Conservation (phyloP, 805 yeast species). For the Saturnispora halmiae region DNA sequence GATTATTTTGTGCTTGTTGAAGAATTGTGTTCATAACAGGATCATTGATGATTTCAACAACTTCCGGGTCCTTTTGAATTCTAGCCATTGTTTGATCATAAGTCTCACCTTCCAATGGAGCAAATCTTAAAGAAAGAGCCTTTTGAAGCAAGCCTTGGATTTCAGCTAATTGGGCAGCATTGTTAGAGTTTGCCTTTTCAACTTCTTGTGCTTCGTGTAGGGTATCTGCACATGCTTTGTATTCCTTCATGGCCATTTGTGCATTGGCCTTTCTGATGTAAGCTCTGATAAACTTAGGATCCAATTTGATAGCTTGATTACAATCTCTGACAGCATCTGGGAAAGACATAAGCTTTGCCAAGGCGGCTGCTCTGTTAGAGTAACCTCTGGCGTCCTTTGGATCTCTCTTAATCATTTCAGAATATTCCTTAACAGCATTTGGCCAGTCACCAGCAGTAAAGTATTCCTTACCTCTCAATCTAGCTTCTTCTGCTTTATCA, state of each 20-base stretch:
- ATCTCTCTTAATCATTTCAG: constrained; percentile 95
- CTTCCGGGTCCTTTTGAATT: constrained; percentile 88
- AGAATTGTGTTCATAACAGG: constrained; percentile 95
- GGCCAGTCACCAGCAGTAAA: constrained; percentile 96
- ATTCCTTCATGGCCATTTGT: constrained; percentile 83
- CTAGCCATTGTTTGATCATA: constrained; percentile 91
- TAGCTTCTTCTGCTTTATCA: constrained; percentile 90
- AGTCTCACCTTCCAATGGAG: constrained; percentile 77
- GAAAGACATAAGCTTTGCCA: constrained; percentile 89
- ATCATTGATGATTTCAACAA: constrained; percentile 78
- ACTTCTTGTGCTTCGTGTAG: constrained; percentile 67
- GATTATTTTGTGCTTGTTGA: constrained; percentile 88
- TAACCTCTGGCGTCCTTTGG: constrained; percentile 96
- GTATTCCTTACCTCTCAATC: constrained; percentile 81
- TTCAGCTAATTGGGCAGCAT: constrained; percentile 52
- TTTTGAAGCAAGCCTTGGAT: constrained; percentile 74
- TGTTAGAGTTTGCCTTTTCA: constrained; percentile 50
- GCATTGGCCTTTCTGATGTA: constrained; percentile 96
- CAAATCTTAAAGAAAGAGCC: constrained; percentile 74
- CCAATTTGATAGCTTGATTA: constrained; percentile 77
- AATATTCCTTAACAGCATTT: constrained; percentile 83
- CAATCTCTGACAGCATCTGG: constrained; percentile 95
- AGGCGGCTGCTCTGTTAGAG: constrained; percentile 96
- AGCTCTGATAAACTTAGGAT: constrained; percentile 86
- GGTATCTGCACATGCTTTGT: constrained; percentile 71